Evolutionary conservation across 2,329 filamentous ascomycete species (phyloP), one percentile per base, ranked within the genome.

Genomic region (Cytospora chrysosperma): DNA sequence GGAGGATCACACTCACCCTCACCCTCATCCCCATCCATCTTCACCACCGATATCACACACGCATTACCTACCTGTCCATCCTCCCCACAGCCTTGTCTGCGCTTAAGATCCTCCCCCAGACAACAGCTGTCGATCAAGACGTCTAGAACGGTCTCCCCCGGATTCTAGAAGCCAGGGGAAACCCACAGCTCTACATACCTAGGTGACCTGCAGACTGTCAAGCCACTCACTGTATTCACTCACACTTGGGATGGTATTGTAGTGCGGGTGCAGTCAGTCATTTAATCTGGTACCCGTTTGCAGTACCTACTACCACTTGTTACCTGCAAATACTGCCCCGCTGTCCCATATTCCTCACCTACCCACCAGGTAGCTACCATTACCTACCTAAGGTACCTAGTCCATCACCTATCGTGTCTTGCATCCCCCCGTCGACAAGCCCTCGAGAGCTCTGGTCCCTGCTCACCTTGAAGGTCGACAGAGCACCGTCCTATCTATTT

Each of bases 121-220:
- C 10, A 21, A 47, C 17, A 21, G 7, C n/a, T 12, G n/a, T 12
- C 13, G 43, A 47, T 13, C 40, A 43, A 37, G 30, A 55, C 60
- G 53, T 62, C 60, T 62, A 62, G 60, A 62, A 62, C 60, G 43
- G 21, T 58, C 60, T 52, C 26, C 30, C 58, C 51, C 50, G 19
- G n/a, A 3, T 62, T 13, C 53, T 49, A 47, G 59, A 53, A 28
- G 28, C 24, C 15, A 15, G 40, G n/a, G 53, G 53, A 47, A 56
- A n/a, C 43, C 32, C 32, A 34, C 12, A 15, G 2, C 12, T 34
- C 4, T 34, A 5, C 28, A 30, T 9, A 15, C 7, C 32, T 13
- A 12, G 32, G 32, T 34, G 12, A 15, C 32, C 12, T 34, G 1
- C 12, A 34, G 32, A 15, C 32, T n/a, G 40, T 43, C 40, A 43